Percentiles rank a stretch among this genome's conserved stretches.
These are phyloP conservation scores for Pouteria glomerata DNA, from an alignment of 148 eudicot genomes.

Conservation along the genomic window DNA sequence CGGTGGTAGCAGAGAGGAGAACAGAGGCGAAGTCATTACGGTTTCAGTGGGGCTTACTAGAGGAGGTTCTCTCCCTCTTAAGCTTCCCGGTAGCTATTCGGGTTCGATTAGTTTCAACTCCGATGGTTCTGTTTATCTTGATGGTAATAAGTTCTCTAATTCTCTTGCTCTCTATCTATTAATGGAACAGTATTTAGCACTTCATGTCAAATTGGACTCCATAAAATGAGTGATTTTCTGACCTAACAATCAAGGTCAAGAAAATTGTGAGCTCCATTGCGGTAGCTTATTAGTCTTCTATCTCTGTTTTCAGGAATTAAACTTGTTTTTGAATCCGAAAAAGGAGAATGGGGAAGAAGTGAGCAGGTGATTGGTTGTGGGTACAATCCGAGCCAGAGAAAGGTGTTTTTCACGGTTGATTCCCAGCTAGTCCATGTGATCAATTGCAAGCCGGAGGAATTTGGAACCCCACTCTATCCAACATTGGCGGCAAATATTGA, in stretches of 20 bases:
- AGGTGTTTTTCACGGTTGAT: slow-evolving; percentile 72
- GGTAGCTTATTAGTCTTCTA: neutral
- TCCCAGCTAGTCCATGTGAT: slow-evolving; percentile 60
- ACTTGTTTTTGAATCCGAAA: slow-evolving; percentile 42
- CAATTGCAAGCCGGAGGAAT: slow-evolving; percentile 62
- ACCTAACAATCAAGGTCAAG: neutral
- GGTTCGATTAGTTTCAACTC: slow-evolving; percentile 63
- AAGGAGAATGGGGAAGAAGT: slow-evolving; percentile 47
- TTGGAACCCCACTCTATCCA: slow-evolving; percentile 61
- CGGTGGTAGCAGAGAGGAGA: neutral
- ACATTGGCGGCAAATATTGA: slow-evolving; percentile 56
- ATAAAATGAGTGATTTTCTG: neutral
- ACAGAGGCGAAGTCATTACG: slow-evolving; percentile 9
- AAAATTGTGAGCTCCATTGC: neutral
- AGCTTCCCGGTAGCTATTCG: slow-evolving; percentile 45
- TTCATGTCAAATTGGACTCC: neutral
- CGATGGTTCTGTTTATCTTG: slow-evolving; percentile 54
- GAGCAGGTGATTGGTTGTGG: slow-evolving; percentile 76
- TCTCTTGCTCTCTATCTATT: neutral
- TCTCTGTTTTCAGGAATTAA: slow-evolving; percentile 44
- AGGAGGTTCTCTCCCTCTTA: slow-evolving; percentile 24
- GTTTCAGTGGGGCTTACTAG: slow-evolving; percentile 40
- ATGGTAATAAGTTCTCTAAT: slow-evolving; percentile 29
- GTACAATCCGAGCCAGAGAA: slow-evolving; percentile 53
- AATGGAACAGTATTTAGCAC: neutral